These are phyloP conservation scores for Yamagishiella unicocca DNA, from an alignment of 139 green algal genomes.

Conservation along the genomic window DNA sequence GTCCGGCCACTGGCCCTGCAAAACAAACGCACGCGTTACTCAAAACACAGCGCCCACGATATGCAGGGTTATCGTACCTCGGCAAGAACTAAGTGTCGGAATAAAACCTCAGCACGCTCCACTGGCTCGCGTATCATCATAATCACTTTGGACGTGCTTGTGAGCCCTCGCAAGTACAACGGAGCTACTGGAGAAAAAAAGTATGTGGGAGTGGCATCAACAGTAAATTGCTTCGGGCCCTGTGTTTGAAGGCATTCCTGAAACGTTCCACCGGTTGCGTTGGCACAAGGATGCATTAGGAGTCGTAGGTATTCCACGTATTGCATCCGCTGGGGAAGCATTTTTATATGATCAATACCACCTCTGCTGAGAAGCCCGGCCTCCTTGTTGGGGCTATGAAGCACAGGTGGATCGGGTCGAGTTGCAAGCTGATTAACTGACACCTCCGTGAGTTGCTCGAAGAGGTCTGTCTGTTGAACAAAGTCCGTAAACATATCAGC, in stretches of 20 bases:
- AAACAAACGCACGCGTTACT: not conserved
- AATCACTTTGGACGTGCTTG: not conserved
- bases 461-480: not conserved
- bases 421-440: not conserved
- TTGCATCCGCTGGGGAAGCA: not conserved
- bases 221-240: not conserved
- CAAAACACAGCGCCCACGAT: not conserved
- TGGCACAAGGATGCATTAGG: not conserved
- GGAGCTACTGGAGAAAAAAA: not conserved
- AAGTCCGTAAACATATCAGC: not conserved
- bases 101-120: not conserved
- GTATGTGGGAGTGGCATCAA: slow-evolving; percentile 4
- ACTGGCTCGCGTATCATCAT: not conserved
- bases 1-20: not conserved
- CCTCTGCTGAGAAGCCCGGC: not conserved
- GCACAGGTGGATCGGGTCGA: not conserved
- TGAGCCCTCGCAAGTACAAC: not conserved
- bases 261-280: not conserved
- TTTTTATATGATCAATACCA: not conserved
- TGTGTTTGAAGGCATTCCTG: not conserved
- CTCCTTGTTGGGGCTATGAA: not conserved
- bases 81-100: not conserved
- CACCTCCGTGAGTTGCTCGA: not conserved
- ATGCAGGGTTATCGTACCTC: not conserved
- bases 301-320: slow-evolving; percentile 11